A percentile compares a stretch with the other conserved stretches of the same genome.
These are phyloP conservation scores for Endogone sp. DNA, from an alignment of 192 early-diverging fungal species.

Conservation along the genomic window DNA sequence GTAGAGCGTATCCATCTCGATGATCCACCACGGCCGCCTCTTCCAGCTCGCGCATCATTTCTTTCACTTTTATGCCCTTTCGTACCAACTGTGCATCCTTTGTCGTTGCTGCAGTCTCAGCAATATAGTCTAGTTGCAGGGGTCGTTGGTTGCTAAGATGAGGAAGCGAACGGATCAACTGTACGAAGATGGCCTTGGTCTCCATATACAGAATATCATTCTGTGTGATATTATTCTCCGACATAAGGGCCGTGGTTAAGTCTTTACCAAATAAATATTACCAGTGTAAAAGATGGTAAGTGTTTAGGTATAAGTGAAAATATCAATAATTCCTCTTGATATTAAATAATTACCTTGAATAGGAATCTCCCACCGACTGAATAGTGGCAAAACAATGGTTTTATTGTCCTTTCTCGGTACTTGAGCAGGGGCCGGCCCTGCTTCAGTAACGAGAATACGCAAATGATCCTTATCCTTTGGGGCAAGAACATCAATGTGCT, in stretches of 20 bases:
- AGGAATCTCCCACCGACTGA: slow-evolving; percentile 79
- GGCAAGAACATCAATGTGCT: slow-evolving; percentile 78
- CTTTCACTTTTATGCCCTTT: slow-evolving; percentile 94
- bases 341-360: slow-evolving; percentile 61
- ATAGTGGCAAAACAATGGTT: slow-evolving; percentile 66
- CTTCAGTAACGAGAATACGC: slow-evolving; percentile 72
- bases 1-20: slow-evolving; percentile 70
- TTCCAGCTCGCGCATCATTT: slow-evolving; percentile 88
- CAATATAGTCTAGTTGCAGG: slow-evolving; percentile 67
- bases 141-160: slow-evolving; percentile 46
- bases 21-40: slow-evolving; percentile 69
- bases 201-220: slow-evolving; percentile 95
- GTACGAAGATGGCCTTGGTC: slow-evolving; percentile 90
- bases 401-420: slow-evolving; percentile 79
- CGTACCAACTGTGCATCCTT: slow-evolving; percentile 85
- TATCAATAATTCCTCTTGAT: too few species aligned
- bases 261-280: slow-evolving; percentile 25
- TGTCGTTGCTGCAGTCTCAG: slow-evolving; percentile 83
- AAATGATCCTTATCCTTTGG: slow-evolving; percentile 80
- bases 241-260: slow-evolving; percentile 59
- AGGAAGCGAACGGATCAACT: slow-evolving; percentile 88
- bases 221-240: slow-evolving; percentile 88
- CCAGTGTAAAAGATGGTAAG: not conserved
- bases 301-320: too few species aligned
- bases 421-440: slow-evolving; percentile 68